A percentile compares a stretch with the other conserved stretches of the same genome.
phyloP scores from a whole-genome alignment of 768 basidiomycete species.

The Xerocomellus amylosporus region DNA sequence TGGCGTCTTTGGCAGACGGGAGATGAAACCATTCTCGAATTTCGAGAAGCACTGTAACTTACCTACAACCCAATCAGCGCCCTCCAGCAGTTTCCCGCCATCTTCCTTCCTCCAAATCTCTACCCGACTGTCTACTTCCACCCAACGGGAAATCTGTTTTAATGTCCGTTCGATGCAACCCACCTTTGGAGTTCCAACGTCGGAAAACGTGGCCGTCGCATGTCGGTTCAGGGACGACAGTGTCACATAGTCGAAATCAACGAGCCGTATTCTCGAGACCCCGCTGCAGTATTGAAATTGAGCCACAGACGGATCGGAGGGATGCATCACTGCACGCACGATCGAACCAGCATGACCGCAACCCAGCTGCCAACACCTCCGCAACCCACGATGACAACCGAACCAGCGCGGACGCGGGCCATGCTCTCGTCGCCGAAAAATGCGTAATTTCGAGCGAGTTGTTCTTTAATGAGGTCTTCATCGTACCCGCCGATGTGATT shows the following conservation, averaged over 20 bases:
- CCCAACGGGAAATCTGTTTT: slow-evolving; percentile 77
- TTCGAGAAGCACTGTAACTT: slow-evolving; percentile 17
- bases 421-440: slow-evolving; percentile 93
- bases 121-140: slow-evolving; percentile 77
- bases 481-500: slow-evolving; percentile 44
- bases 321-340: slow-evolving; percentile 49
- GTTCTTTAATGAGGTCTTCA: slow-evolving; percentile 82
- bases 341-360: slow-evolving; percentile 88
- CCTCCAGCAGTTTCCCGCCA: slow-evolving; percentile 69
- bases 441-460: slow-evolving; percentile 90
- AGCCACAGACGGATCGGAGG: neutral
- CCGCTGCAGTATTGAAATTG: slow-evolving; percentile 45
- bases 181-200: slow-evolving; percentile 95
- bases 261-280: slow-evolving; percentile 70
- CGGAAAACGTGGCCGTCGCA: slow-evolving; percentile 81
- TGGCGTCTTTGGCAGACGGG: slow-evolving; percentile 63
- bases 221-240: slow-evolving; percentile 94
- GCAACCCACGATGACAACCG: slow-evolving; percentile 88
- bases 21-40: slow-evolving; percentile 4
- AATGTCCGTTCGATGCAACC: slow-evolving; percentile 65
- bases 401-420: slow-evolving; percentile 66
- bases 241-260: slow-evolving; percentile 96
- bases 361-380: slow-evolving; percentile 98
- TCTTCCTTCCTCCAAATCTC: slow-evolving; percentile 87
- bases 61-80: slow-evolving; percentile 94